Evolutionary conservation across 106 monocot genomes (phyloP), one percentile per base, ranked within the genome.

Genomic region (Dendrobium chrysotoxum): DNA sequence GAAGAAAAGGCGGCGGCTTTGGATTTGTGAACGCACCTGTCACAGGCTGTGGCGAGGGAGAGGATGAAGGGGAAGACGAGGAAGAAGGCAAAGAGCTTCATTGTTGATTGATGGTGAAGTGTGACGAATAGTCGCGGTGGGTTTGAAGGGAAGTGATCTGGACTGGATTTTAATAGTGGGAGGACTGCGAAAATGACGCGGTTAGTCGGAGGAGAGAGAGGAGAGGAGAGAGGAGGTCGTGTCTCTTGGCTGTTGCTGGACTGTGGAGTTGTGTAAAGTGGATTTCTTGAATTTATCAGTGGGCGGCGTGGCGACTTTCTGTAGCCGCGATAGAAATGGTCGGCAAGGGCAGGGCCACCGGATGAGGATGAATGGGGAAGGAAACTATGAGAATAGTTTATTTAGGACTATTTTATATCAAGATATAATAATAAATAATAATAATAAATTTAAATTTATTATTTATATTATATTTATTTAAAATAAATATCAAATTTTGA

Each of bases 11-110:
- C 87, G 30, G 84, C 31, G 26, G 91, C 89, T 70, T 87, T 96
- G 58, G 96, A 93, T 42, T 83, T 77, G 53, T 83, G 96, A 28
- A 91, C 84, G 47, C 93, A 96, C 61, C 96, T 80, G 65, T 93
- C 93, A 39, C 93, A 96, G 23, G 88, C 91, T 46, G 78, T 31
- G 9, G 85, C 64, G 45, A 70, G 80, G 40, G 81, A 81, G 31
- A 88, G 12, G 75, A 79, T 40, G 53, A 88, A 44, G 65, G 70
- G 50, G 12, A 46, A 44, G 71, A 75, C 41, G 73, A 55, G 28
- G 73, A 88, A 23, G 38, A 80, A 53, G 41, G 83, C 40, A 47
- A 78, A 38, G 26, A 70, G 6, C 74, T 30, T 70, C 70, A 70
- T 74, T 5, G 38, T 74, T 40, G 21, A 41, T 61, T n/a, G 4